Base-by-base conservation (phyloP, 2,329 filamentous ascomycete species). In the Aspergillus ochraceus region DNA sequence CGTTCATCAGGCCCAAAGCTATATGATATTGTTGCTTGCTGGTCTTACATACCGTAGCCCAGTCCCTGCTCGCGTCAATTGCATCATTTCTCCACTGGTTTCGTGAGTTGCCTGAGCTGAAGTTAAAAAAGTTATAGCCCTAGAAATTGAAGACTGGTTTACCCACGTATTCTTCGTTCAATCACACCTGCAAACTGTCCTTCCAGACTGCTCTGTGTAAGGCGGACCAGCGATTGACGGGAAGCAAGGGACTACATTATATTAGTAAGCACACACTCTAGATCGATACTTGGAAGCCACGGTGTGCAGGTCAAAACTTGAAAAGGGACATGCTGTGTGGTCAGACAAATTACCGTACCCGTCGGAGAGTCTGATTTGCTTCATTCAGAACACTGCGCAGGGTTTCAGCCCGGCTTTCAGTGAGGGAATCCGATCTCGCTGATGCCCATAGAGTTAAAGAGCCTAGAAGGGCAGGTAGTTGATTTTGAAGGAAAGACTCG, bases 401-500 rank as follows among this genome's bases (percentile, higher is more conserved):
- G 4, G 52, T 42, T 29, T 52, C 42, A 30, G 67, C 66, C 45
- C 61, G 63, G 10, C 58, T 57, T 6, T 32, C 52, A 17, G 61
- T 58, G 9, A 66, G 42, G 8, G 42, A 4, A 49, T 66, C 60
- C 4, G 56, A 58, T 2, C 60, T 64, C 1, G 61, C 57, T 20
- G 63, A 12, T 3, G 55, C 36, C 67, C 67, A 70, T 51, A 64
- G 57, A 3, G 30, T 55, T 8, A 68, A 14, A 19, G 65, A 70
- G 3, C 53, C 42, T n/a, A 70, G 19, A 22, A 63, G 19, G 2
- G 60, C 65, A 4, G 67, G 64, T 2, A 66, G 52, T 10, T 49
- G 46, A 17, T 62, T 49, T 11, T 60, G 26, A 8, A 68, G 54
- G 49, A 63, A 70, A 2, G 47, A 47, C 2, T 47, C 29, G 10